Evolutionary conservation across 176 grass and related monocot species (phyloP).

Genomic region (Rhynchospora breviuscula): DNA sequence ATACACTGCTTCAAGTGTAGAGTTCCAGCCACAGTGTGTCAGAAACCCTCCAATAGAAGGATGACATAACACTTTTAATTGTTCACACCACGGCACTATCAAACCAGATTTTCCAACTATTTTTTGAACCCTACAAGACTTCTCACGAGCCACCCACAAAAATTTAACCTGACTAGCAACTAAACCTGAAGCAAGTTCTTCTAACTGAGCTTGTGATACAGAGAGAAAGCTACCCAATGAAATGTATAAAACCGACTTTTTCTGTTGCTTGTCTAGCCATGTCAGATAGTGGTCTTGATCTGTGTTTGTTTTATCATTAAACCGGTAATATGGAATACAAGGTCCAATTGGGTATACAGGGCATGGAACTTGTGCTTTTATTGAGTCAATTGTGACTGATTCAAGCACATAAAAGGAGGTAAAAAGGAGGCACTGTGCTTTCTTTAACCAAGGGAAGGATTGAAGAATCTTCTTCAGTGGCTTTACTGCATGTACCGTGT

Average conservation of each 20-base stretch:
- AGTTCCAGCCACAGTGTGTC: slow-evolving; percentile 55
- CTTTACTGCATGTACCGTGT: neutral
- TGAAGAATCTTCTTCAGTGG: slow-evolving; percentile 4
- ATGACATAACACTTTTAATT: slow-evolving; percentile 41
- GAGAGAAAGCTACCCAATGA: slow-evolving; percentile 50
- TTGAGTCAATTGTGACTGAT: slow-evolving; percentile 15
- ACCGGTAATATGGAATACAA: slow-evolving; percentile 35
- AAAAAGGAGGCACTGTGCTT: slow-evolving; percentile 42
- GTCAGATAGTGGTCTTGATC: slow-evolving; percentile 20
- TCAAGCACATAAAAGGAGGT: slow-evolving; percentile 47
- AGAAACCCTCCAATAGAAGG: slow-evolving; percentile 45
- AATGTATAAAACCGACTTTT: slow-evolving; percentile 33
- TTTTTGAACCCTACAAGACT: slow-evolving; percentile 24
- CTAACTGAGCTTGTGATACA: slow-evolving; percentile 32
- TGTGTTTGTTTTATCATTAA: neutral
- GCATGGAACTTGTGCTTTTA: slow-evolving; percentile 27
- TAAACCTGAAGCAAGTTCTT: slow-evolving; percentile 41
- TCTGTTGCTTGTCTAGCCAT: slow-evolving; percentile 33
- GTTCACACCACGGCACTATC: slow-evolving; percentile 41
- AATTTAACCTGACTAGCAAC: slow-evolving; percentile 20
- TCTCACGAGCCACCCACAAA: slow-evolving; percentile 33
- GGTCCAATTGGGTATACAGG: slow-evolving; percentile 30
- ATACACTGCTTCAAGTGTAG: slow-evolving; percentile 37
- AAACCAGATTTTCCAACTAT: slow-evolving; percentile 14
- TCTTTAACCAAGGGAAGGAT: slow-evolving; percentile 2